Base-by-base conservation (phyloP, 2,329 filamentous ascomycete genomes). In the Cladosporium austrohemisphaericum region DNA sequence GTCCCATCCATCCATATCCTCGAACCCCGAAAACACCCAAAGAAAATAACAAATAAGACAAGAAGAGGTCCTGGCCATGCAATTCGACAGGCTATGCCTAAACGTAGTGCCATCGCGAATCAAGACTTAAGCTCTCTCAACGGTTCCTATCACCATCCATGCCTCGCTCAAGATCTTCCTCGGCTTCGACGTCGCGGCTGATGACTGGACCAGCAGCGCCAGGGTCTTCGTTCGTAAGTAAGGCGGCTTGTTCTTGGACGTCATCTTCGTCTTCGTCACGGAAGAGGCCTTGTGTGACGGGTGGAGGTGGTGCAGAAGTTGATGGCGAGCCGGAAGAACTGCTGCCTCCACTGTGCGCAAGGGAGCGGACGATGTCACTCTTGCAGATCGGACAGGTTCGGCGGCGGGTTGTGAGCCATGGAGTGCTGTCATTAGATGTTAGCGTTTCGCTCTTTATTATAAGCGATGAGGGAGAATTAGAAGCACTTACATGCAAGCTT, bases 341-440 rank as follows among this genome's bases (percentile, higher is more conserved):
- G 33, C 47, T 50, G 9, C 47, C 47, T n/a, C 47, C 38, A 7
- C 44, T 56, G 31, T 45, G 41, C n/a, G 63, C 63, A 8, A 71
- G 59, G 7, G 66, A 69, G 36, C 76, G 69, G 13, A 98, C 92
- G 28, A 98, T 93, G 65, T 98, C 93, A 41, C 91, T 90, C 73
- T 98, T 98, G 74, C 93, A 98, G 53, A 98, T 97, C 1, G 93
- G 93, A 62, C 93, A 98, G n/a, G 93, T 98, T 55, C 93, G 85
- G 55, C 93, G 86, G 41, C 92, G 84, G 13, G 91, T 97, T 0
- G 92, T 96, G 45, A 98, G 76, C 93, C 93, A 98, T 2, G 93
- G 93, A 4, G 93, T 97, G 65, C 44, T 47, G 43, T 90, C 95
- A 56, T 20, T 26, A 13, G 18, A 35, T 5, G 3, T 14, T 23